Evolutionary conservation across 805 yeast species (phyloP), one percentile per base, ranked within the genome.

Genomic region (Saturnispora bothae): DNA sequence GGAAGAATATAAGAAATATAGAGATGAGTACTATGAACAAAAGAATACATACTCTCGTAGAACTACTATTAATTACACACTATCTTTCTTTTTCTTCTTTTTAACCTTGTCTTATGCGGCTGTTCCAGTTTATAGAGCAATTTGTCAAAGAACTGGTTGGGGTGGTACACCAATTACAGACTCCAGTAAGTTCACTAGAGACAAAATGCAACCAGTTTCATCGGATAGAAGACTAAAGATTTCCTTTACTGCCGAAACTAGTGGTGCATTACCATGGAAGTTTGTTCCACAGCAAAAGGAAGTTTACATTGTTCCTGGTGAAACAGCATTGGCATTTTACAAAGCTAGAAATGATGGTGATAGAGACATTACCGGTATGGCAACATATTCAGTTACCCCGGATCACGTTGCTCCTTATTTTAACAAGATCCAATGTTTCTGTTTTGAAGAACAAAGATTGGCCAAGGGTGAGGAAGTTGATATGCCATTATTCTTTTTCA

Each of bases 381-480:
- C 98, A 2, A 92, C 98, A 0, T 92, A 92, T 58, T 81, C 95
- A 4, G 96, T 92, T 34, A 76, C 95, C 0, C 98, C 98, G 0
- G 96, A 92, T 48, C 89, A 84, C 50, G 95, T 92, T 5, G 95
- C 97, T 0, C 95, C 85, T 4, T 92, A 89, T 60, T 92, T 92
- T 65, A 85, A 85, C 64, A 92, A 92, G 61, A 92, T 92, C 52
- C 98, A 92, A 59, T 92, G 98, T 60, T 92, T 92, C 63, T 92
- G 98, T 56, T 92, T 92, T 54, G 98, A 92, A 64, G 98, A 92
- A 57, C 98, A 92, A 60, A 73, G 83, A 59, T 66, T 92, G 46
- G 71, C 77, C 39, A 95, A 96, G 3, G 96, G 96, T 7, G 98
- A 92, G 61, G 96, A 92, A 56, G 94, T 92, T 14, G 98, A 92